Percentiles rank a stretch among this genome's conserved stretches.
These are phyloP conservation scores for Fusarium nygamai DNA, from an alignment of 2,329 filamentous ascomycete species.

Conservation along the genomic window DNA sequence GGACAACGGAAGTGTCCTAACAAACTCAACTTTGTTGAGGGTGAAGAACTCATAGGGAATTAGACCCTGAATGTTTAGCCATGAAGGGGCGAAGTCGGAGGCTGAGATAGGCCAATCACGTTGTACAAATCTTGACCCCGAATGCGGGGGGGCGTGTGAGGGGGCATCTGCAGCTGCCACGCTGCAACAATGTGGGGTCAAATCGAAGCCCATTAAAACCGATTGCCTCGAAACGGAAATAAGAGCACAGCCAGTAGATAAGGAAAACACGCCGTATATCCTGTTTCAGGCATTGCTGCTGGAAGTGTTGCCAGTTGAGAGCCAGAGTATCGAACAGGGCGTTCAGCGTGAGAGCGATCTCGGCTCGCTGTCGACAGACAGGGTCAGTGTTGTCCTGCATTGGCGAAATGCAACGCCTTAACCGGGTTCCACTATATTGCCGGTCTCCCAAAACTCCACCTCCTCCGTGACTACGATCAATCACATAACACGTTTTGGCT, in stretches of 20 bases:
- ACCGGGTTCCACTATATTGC: constrained; percentile 8
- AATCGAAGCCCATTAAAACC: background rate
- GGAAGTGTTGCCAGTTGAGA: background rate
- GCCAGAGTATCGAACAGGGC: background rate
- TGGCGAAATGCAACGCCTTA: constrained; percentile 11
- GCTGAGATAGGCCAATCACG: constrained; percentile 25
- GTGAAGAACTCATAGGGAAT: background rate
- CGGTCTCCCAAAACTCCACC: constrained; percentile 5
- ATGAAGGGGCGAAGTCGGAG: constrained; percentile 13
- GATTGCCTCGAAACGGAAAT: background rate
- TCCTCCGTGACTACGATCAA: constrained; percentile 33
- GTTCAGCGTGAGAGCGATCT: background rate
- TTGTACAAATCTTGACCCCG: constrained; percentile 21
- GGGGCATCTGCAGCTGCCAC: constrained; percentile 32
- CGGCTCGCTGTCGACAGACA: constrained; percentile 5
- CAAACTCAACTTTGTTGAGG: constrained; percentile 34
- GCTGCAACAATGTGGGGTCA: background rate
- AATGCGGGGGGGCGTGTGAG: constrained; percentile 42
- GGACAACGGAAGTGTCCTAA: background rate
- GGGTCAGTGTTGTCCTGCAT: constrained; percentile 14
- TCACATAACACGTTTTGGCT: constrained; percentile 38
- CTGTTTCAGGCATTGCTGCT: background rate
- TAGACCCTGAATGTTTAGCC: constrained; percentile 26
- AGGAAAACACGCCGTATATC: background rate
- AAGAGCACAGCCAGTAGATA: background rate